phyloP scores from a whole-genome alignment of 2,329 filamentous ascomycete genomes.

The Alternaria postmessia region DNA sequence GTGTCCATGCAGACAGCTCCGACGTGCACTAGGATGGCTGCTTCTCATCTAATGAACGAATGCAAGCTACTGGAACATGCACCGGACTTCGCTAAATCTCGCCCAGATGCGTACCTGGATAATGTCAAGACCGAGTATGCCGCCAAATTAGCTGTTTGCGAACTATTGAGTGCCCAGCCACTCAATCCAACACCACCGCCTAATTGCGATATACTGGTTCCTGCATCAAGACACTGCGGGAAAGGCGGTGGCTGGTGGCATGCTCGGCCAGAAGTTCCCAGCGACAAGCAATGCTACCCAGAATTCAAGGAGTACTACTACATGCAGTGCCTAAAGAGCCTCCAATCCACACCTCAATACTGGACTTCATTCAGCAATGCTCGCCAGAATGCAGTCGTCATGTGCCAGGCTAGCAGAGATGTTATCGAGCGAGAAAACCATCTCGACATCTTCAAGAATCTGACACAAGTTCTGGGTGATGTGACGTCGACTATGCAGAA shows the following conservation, averaged over 20 bases:
- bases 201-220: slow-evolving; percentile 60
- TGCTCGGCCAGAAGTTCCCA: slow-evolving; percentile 11
- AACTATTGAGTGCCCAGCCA: slow-evolving; percentile 60
- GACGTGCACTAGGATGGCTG: slow-evolving; percentile 62
- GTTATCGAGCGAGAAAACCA: slow-evolving; percentile 64
- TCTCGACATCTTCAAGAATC: slow-evolving; percentile 44
- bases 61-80: slow-evolving; percentile 59
- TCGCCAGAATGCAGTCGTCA: slow-evolving; percentile 66
- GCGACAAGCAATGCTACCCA: slow-evolving; percentile 46
- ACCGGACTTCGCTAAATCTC: slow-evolving; percentile 34
- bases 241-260: slow-evolving; percentile 38
- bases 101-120: slow-evolving; percentile 44
- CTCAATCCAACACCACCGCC: slow-evolving; percentile 58
- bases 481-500: slow-evolving; percentile 34
- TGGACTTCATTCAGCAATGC: slow-evolving; percentile 73
- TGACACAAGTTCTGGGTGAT: slow-evolving; percentile 36
- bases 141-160: slow-evolving; percentile 69
- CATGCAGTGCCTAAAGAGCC: slow-evolving; percentile 60
- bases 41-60: slow-evolving; percentile 60
- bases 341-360: slow-evolving; percentile 64
- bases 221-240: slow-evolving; percentile 45
- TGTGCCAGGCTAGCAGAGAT: slow-evolving; percentile 68
- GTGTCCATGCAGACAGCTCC: slow-evolving; percentile 34
- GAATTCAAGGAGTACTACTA: slow-evolving; percentile 49
- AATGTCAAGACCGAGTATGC: slow-evolving; percentile 65